Evolutionary conservation across 306 rosid species (phyloP).

Genomic region (Pyrus bretschneideri): DNA sequence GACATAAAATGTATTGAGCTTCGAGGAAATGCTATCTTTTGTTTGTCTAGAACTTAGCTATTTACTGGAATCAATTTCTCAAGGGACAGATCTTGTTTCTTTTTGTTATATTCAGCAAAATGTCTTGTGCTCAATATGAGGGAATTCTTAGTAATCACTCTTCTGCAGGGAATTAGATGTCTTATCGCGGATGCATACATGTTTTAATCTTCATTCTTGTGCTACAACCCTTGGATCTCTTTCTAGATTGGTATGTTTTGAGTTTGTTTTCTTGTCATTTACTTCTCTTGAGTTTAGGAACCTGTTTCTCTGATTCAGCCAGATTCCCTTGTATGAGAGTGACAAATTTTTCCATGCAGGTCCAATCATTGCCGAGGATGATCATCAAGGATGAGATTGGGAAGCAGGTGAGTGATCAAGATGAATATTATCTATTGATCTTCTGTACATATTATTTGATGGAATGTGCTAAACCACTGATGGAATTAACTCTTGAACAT

Average conservation of each 20-base stretch:
- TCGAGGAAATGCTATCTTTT: neutral
- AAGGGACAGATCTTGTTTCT: neutral
- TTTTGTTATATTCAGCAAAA: neutral
- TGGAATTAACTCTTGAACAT: neutral
- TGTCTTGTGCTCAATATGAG: neutral
- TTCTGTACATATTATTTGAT: neutral
- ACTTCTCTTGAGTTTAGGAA: neutral
- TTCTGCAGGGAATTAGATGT: slow-evolving; percentile 85
- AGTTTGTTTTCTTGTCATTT: slow-evolving; percentile 4
- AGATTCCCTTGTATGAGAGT: slow-evolving; percentile 8
- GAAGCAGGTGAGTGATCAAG: slow-evolving; percentile 57
- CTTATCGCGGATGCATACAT: slow-evolving; percentile 68
- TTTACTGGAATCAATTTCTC: neutral
- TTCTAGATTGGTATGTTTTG: slow-evolving; percentile 71
- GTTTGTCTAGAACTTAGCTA: neutral
- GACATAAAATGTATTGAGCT: neutral
- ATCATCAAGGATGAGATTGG: slow-evolving; percentile 97
- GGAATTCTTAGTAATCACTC: slow-evolving; percentile 18
- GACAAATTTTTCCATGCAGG: slow-evolving; percentile 42
- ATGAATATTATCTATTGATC: neutral
- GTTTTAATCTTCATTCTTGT: slow-evolving; percentile 87
- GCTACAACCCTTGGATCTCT: slow-evolving; percentile 93
- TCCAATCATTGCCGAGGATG: slow-evolving; percentile 96
- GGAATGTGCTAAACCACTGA: neutral
- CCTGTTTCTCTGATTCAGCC: neutral